Evolutionary conservation across 179 eudicot genomes (phyloP).

Genomic region (Silene vulgaris): DNA sequence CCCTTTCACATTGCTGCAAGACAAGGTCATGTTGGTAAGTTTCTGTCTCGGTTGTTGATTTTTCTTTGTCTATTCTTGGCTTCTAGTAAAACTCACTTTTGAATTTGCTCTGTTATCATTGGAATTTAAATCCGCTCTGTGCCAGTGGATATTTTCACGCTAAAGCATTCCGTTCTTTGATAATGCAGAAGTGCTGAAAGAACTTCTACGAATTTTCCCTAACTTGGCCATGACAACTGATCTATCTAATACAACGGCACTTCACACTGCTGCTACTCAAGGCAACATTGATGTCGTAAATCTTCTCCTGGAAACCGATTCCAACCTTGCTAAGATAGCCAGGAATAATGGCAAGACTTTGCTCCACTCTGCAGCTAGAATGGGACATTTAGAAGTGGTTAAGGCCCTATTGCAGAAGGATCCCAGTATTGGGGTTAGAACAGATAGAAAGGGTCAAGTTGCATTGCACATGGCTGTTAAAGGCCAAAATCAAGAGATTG

Average conservation of each 20-base stretch:
- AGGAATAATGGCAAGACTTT: constrained; percentile 82
- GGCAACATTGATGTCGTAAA: constrained; percentile 77
- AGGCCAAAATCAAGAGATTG: constrained; percentile 66
- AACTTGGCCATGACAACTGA: constrained; percentile 92
- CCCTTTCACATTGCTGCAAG: constrained; percentile 88
- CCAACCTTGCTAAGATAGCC: constrained; percentile 85
- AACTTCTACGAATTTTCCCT: constrained; percentile 58
- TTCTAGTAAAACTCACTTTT: neutral
- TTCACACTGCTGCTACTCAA: constrained; percentile 90
- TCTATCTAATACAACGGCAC: constrained; percentile 76
- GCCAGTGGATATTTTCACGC: neutral
- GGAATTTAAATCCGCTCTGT: no score
- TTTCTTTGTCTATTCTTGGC: neutral
- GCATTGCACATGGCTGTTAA: constrained; percentile 88
- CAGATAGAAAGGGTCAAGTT: constrained; percentile 77
- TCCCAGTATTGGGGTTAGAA: constrained; percentile 58
- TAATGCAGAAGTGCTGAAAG: constrained; percentile 71
- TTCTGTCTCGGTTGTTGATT: neutral
- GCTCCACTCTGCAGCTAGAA: constrained; percentile 90
- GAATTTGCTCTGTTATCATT: no score
- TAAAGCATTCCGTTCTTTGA: constrained; percentile 11
- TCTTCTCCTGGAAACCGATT: constrained; percentile 71
- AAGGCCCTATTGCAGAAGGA: constrained; percentile 67
- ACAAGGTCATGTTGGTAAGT: constrained; percentile 88
- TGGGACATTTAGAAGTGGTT: constrained; percentile 88